Evolutionary conservation across 768 basidiomycete genomes (phyloP), one percentile per base, ranked within the genome.

Genomic region (Pulveroboletus sp.): DNA sequence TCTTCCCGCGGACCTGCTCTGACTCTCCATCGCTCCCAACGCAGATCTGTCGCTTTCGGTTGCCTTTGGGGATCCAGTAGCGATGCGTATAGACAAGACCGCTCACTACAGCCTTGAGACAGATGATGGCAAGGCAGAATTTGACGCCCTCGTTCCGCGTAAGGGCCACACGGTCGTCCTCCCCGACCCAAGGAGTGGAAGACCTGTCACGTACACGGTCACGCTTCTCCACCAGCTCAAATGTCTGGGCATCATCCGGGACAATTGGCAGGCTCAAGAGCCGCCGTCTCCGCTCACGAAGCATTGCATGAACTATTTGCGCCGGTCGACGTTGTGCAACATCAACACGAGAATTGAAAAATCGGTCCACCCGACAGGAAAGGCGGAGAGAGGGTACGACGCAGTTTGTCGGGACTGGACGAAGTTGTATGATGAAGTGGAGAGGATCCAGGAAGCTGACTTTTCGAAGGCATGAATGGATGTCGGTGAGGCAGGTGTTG

Each of bases 391-490:
- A 21, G 54, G 48, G 33, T 57, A 43, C 4, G 55, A 56, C 15
- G 24, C 40, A n/a, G 44, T 51, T 4, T 57, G 55, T 43, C 54
- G 39, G 39, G 54, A 57, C 28, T 56, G 55, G 43, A 56, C 48
- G 15, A 41, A n/a, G 40, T 9, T 26, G 47, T 57, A 51, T 33
- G 43, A 46, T 15, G 40, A 56, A 27, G 54, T 46, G 8, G 55
- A 56, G 44, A 46, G 44, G 32, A n/a, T n/a, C 8, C 54, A 56
- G 11, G 37, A 27, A 21, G 21, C 21, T 21, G 21, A 21, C 21
- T 21, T 4, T 2, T 21, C 21, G 21, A 21, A 4, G 21, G 21
- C 21, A 21, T 21, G 21, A 21, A 21, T 21, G 4, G 21, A 21
- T 21, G 21, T 4, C 21, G 4, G 4, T 4, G 21, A 21, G 21